Base-by-base conservation (phyloP, 108 stramenopile species). In the Ochromonas danica region DNA sequence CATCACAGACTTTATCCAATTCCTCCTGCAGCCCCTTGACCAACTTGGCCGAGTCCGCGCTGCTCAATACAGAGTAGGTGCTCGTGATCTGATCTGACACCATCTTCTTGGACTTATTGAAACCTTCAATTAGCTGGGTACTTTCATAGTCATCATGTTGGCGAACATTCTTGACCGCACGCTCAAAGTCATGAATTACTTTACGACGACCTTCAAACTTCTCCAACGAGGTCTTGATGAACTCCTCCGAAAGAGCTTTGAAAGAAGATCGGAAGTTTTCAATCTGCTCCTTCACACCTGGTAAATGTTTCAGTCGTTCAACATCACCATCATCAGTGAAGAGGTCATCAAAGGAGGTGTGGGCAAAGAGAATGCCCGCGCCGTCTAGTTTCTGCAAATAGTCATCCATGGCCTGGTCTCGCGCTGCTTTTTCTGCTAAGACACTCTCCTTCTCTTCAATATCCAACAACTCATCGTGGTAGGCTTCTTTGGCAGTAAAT, bases 401-500 rank as follows among this genome's bases (percentile, higher is more conserved):
- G 36, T 57, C 41, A 6, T 51, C 41, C 22, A 78, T 78, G 14
- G 81, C 71, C 31, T 45, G 75, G 41, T 88, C 87, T 25, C 87
- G n/a, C 25, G 43, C 83, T n/a, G 51, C 82, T 71, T 88, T 88
- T 40, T 86, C 89, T 30, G 74, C 84, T 28, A 84, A 67, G 22
- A 89, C 51, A 33, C 40, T 62, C 61, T 89, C 89, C 36, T 87
- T 86, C 79, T 90, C 88, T 71, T 89, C 78, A 1, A 83, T 84
- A 40, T 90, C 88, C 57, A 89, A 85, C 61, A 89, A 81, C 61
- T 90, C 88, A 42, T 90, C 89, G 57, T 90, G 88, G 39, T 84
- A 88, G 65, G 87, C 87, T 70, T 90, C 88, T 43, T 84, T 82
- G 0, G 89, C 88, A 43, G 61, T 62, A 14, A 61, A 71, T 17